These are phyloP conservation scores for Incumbomyces delicatus DNA, from an alignment of 2,329 filamentous ascomycete genomes.

Conservation along the genomic window DNA sequence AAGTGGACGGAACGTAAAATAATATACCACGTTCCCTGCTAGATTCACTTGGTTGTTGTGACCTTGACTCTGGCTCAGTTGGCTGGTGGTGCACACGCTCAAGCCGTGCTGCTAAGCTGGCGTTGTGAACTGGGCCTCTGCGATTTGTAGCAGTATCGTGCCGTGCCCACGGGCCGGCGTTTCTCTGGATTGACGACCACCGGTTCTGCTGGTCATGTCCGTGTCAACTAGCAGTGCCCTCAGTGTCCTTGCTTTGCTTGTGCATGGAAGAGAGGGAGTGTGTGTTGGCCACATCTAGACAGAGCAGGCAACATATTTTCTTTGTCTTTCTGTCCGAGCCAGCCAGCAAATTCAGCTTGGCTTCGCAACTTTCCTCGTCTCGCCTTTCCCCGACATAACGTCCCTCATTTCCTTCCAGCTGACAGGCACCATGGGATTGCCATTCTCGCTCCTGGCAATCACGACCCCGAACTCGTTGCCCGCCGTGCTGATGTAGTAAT, in stretches of 20 bases:
- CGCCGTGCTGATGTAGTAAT: slow-evolving; percentile 90
- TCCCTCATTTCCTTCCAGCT: slow-evolving; percentile 95
- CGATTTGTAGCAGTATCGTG: too few species aligned
- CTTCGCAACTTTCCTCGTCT: slow-evolving; percentile 86
- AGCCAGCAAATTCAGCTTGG: slow-evolving; percentile 55
- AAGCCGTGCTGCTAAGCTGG: neutral
- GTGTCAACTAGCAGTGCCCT: too few species aligned
- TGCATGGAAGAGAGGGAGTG: too few species aligned
- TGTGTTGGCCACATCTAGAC: too few species aligned
- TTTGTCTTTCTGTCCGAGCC: neutral
- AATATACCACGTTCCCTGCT: too few species aligned
- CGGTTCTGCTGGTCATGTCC: too few species aligned
- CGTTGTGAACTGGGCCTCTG: neutral
- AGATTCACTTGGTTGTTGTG: too few species aligned
- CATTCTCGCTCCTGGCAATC: slow-evolving; percentile 78
- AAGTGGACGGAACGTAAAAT: neutral
- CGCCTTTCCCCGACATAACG: slow-evolving; percentile 62
- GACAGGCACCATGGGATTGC: slow-evolving; percentile 83
- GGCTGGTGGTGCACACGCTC: neutral
- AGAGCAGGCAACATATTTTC: too few species aligned
- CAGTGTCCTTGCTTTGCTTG: too few species aligned
- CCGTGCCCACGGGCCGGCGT: too few species aligned
- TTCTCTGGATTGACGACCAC: too few species aligned
- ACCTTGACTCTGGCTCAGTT: too few species aligned
- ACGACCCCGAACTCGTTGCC: slow-evolving; percentile 88